These are phyloP conservation scores for Mollisia scopiformis DNA, from an alignment of 2,329 filamentous ascomycete genomes.

Conservation along the genomic window DNA sequence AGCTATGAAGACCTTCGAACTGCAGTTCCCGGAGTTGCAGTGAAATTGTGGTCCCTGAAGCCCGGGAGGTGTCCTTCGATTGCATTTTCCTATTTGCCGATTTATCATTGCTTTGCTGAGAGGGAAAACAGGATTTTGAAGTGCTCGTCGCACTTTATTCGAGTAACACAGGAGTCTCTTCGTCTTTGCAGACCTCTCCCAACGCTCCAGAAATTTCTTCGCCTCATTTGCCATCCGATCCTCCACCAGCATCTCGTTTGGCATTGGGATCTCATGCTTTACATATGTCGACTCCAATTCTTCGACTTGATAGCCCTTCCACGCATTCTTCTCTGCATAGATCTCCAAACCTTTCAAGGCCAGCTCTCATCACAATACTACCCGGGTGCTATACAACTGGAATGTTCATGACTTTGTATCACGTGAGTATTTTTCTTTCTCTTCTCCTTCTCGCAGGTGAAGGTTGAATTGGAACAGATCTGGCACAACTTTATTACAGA, in stretches of 20 bases:
- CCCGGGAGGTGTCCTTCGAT: neutral
- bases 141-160: no score
- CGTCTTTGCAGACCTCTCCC: neutral
- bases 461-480: no score
- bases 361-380: neutral
- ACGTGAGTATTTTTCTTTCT: no score
- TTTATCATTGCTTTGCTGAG: neutral
- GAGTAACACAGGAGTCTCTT: neutral
- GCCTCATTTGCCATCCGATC: neutral
- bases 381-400: no score
- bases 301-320: no score
- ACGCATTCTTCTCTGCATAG: neutral
- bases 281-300: neutral
- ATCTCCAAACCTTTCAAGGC: neutral
- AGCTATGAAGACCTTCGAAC: slow-evolving; percentile 21
- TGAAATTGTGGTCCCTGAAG: neutral
- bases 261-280: neutral
- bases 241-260: neutral
- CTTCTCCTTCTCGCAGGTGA: no score
- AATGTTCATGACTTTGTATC: no score
- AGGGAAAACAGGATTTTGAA: no score
- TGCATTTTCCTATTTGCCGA: neutral
- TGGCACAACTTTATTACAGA: no score
- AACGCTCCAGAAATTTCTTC: neutral
- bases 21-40: neutral